phyloP scores from a whole-genome alignment of 108 stramenopile genomes.

The Nannochloropsis salina region DNA sequence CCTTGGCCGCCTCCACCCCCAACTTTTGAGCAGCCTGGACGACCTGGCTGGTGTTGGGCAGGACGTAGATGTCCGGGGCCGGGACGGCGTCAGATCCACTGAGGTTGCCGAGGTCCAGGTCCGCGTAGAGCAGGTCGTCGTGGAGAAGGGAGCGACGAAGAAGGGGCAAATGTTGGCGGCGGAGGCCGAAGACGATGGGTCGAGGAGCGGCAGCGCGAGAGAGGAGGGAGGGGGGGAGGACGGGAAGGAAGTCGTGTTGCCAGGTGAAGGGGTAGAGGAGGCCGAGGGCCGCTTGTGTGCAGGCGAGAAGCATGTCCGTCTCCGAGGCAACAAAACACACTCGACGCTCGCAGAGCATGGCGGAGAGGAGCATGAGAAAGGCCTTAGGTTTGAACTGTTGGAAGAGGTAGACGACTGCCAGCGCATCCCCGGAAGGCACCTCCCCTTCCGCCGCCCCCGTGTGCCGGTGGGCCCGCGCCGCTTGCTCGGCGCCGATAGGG shows the following conservation, averaged over 20 bases:
- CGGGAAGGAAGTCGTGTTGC: slow-evolving; percentile 48
- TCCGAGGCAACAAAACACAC: slow-evolving; percentile 37
- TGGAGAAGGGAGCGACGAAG: background rate
- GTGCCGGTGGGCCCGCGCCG: background rate
- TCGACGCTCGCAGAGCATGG: slow-evolving; percentile 46
- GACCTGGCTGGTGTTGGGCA: background rate
- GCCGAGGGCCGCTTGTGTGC: slow-evolving; percentile 35
- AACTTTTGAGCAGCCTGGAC: background rate
- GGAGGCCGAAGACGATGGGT: slow-evolving; percentile 49
- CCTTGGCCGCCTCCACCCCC: background rate
- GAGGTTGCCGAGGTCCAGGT: background rate
- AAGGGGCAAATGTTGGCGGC: background rate
- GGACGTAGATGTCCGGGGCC: background rate
- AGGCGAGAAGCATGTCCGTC: slow-evolving; percentile 31
- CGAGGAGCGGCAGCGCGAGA: slow-evolving; percentile 39
- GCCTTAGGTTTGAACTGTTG: background rate
- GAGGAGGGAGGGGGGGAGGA: slow-evolving; percentile 41
- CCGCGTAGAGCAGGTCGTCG: background rate
- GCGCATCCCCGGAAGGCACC: background rate
- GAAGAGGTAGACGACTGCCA: background rate
- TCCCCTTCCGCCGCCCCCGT: background rate
- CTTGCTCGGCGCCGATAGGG: background rate
- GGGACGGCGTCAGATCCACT: background rate
- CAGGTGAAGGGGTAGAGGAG: slow-evolving; percentile 52
- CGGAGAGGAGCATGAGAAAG: slow-evolving; percentile 42